A percentile compares a stretch with the other conserved stretches of the same genome.
These are phyloP conservation scores for Voacanga thouarsii DNA, from an alignment of 257 asterid genomes.

Conservation along the genomic window DNA sequence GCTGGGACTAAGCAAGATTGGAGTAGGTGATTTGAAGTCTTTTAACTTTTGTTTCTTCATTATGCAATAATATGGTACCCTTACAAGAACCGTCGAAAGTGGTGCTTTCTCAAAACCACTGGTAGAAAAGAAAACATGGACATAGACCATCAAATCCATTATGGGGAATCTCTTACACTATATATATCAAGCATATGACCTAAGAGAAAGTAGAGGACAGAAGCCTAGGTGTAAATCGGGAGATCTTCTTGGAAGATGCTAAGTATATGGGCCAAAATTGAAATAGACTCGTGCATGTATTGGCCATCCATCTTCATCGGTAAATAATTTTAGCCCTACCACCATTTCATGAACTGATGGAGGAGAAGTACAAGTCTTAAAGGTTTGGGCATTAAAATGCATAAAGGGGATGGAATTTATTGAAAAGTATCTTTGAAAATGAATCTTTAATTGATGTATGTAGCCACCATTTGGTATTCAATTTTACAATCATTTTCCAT, in stretches of 20 bases:
- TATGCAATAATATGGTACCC: constrained; percentile 7
- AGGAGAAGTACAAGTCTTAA: constrained; percentile 25
- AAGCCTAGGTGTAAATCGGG: constrained; percentile 10
- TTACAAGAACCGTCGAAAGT: constrained; percentile 23
- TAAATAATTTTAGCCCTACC: constrained; percentile 27
- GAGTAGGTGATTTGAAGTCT: neutral
- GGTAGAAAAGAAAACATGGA: neutral
- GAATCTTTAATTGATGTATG: too few species aligned
- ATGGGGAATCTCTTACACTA: constrained; percentile 3
- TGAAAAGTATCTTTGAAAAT: neutral
- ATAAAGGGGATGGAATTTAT: neutral
- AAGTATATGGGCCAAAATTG: neutral
- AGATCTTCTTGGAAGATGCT: constrained; percentile 33
- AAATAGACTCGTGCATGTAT: neutral
- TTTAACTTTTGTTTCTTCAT: neutral
- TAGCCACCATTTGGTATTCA: neutral
- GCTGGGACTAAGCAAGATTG: neutral
- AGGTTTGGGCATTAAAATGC: neutral
- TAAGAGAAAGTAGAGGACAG: neutral
- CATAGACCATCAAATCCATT: constrained; percentile 12
- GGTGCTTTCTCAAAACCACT: constrained; percentile 13
- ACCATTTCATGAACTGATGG: constrained; percentile 37
- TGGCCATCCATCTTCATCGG: constrained; percentile 18
- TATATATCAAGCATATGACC: neutral
- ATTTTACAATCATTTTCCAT: neutral